A percentile compares a stretch with the other conserved stretches of the same genome.
These are phyloP conservation scores for Apodospora peruviana DNA, from an alignment of 495 filamentous ascomycete species.

Conservation along the genomic window DNA sequence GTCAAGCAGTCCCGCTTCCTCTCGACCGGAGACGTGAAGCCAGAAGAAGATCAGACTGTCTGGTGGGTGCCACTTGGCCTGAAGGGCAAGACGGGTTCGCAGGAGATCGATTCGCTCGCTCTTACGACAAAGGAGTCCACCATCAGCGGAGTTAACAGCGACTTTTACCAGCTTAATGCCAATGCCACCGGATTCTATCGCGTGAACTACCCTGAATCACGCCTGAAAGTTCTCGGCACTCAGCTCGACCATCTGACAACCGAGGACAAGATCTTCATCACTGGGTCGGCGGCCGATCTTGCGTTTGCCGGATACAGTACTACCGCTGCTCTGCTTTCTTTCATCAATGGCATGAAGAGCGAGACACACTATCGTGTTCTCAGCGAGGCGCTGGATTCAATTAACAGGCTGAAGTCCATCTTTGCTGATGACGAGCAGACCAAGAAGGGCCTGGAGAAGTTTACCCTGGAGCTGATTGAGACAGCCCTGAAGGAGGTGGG, in stretches of 20 bases:
- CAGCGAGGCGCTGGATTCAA: slow-evolving; percentile 68
- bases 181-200: slow-evolving; percentile 87
- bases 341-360: slow-evolving; percentile 73
- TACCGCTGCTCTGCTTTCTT: slow-evolving; percentile 70
- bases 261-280: slow-evolving; percentile 85
- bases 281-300: slow-evolving; percentile 87
- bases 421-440: slow-evolving; percentile 51
- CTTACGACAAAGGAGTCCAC: slow-evolving; percentile 72
- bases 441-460: slow-evolving; percentile 60
- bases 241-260: slow-evolving; percentile 66
- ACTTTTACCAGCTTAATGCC: slow-evolving; percentile 89
- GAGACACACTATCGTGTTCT: slow-evolving; percentile 87
- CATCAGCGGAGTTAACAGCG: slow-evolving; percentile 64
- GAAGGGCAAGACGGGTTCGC: slow-evolving; percentile 51
- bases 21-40: slow-evolving; percentile 76
- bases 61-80: slow-evolving; percentile 95
- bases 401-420: slow-evolving; percentile 49
- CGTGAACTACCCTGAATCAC: slow-evolving; percentile 78
- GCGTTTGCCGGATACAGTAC: slow-evolving; percentile 79
- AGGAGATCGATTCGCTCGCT: slow-evolving; percentile 45
- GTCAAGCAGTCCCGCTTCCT: slow-evolving; percentile 85
- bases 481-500: slow-evolving; percentile 72
- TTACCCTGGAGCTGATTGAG: slow-evolving; percentile 63
- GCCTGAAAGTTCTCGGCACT: slow-evolving; percentile 72
- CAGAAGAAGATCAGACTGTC: slow-evolving; percentile 79